Evolutionary conservation across 352 stramenopile genomes (phyloP), one percentile per base, ranked within the genome.

Genomic region (Globisporangium yorkense): DNA sequence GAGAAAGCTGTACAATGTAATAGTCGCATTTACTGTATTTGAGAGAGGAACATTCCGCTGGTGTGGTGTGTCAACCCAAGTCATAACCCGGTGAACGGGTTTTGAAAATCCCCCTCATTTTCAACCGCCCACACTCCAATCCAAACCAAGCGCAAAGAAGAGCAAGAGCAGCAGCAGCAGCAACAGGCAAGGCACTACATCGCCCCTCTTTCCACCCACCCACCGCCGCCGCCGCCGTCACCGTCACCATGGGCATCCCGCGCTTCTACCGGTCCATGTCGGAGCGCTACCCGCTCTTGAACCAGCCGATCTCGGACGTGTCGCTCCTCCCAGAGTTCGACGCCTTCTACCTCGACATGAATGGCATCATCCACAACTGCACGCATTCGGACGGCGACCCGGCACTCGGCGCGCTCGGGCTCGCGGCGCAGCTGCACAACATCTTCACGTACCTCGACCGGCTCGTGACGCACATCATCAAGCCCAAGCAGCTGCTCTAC

Each of bases 301-400:
- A 99, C 80, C 95, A 99, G 73, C 90, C 78, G 35, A 92, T 94
- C 67, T 98, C 92, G 37, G 97, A 99, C 72, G 87, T 96, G 27
- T 97, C 97, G 27, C 84, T 99, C 5, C 70, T 99, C 40, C 97
- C 97, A 3, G 94, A 99, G 67, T 99, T 99, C 61, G 96, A 99
- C 79, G 94, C 98, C 68, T 89, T 99, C 63, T 99, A 99, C 70
- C 73, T 99, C 43, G 97, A 99, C 72, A 98, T 99, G 96, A 99
- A 99, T 75, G 97, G 97, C 55, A 99, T 99, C 64, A 98, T 99
- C 61, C 97, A 99, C 80, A 98, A 98, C 60, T 99, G 95, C 72
- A 99, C 97, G 29, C 97, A 99, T 76, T 88, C 86, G 29, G 98
- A 43, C 8, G 35, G 37, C 35, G 59, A 96, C 58, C 43, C 43